Conservation (phyloP, 352 stramenopile genomes). For the Phytophthora crassamura region DNA sequence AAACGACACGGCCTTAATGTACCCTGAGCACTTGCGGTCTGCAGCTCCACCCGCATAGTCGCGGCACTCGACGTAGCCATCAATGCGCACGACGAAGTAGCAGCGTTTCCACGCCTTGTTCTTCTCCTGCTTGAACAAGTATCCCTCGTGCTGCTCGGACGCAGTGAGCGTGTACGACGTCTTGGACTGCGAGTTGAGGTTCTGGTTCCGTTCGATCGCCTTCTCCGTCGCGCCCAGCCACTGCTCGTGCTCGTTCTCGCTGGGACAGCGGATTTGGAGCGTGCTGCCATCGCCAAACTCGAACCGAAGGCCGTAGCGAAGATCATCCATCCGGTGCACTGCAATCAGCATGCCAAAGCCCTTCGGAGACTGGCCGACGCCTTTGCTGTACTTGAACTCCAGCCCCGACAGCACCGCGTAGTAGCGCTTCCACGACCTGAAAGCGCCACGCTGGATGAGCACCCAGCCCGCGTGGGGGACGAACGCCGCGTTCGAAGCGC, state of each 20-base stretch:
- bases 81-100: constrained; percentile 71
- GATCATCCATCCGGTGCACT: constrained; percentile 48
- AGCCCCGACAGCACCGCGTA: constrained; percentile 73
- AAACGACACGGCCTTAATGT: constrained; percentile 74
- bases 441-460: constrained; percentile 63
- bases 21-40: constrained; percentile 65
- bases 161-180: constrained; percentile 76
- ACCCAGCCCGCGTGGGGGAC: constrained; percentile 75
- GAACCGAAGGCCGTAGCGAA: constrained; percentile 59
- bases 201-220: constrained; percentile 63
- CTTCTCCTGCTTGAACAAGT: constrained; percentile 71
- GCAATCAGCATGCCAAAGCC: constrained; percentile 68
- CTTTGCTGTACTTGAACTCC: constrained; percentile 82
- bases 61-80: constrained; percentile 78
- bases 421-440: constrained; percentile 76
- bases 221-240: constrained; percentile 61
- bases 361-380: constrained; percentile 64
- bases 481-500: constrained; percentile 55
- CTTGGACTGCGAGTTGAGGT: constrained; percentile 60
- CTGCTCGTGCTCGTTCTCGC: constrained; percentile 51
- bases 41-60: constrained; percentile 48
- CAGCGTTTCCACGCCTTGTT: constrained; percentile 59
- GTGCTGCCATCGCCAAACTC: constrained; percentile 54
- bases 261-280: constrained; percentile 57
- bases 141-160: constrained; percentile 72